phyloP scores from a whole-genome alignment of 352 stramenopile genomes.

The Globisporangium recalcitrans region DNA sequence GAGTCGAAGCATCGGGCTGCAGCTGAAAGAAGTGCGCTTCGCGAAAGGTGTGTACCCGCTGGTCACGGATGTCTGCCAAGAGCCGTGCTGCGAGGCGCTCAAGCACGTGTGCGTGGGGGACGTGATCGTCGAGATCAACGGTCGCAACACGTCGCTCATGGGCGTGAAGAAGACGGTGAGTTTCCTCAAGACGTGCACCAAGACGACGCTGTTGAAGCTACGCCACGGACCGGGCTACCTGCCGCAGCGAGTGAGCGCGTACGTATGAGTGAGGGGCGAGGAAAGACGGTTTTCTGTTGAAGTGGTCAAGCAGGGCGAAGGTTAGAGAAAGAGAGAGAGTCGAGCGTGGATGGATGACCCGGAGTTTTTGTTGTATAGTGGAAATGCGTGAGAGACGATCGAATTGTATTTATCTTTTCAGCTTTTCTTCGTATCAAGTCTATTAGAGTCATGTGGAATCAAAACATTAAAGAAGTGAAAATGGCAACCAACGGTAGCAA shows the following conservation, averaged over 20 bases:
- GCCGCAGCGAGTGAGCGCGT: conserved; percentile 70
- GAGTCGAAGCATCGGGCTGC: conserved; percentile 77
- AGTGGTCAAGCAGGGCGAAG: conserved; percentile 25
- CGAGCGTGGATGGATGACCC: background rate
- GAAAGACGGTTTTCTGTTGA: conserved; percentile 16
- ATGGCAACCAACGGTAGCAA: background rate
- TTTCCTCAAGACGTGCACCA: conserved; percentile 81
- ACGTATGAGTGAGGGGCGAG: conserved; percentile 29
- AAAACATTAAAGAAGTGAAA: background rate
- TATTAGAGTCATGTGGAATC: background rate
- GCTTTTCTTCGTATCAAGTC: background rate
- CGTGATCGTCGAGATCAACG: conserved; percentile 86
- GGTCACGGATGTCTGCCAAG: conserved; percentile 78
- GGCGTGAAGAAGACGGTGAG: conserved; percentile 87
- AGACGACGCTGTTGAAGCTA: conserved; percentile 85
- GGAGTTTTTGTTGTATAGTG: background rate
- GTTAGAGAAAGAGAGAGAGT: conserved; percentile 4
- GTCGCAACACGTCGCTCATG: conserved; percentile 85
- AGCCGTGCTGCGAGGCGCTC: conserved; percentile 76
- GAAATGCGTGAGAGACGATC: conserved; percentile 6
- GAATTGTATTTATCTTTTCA: conserved; percentile 12
- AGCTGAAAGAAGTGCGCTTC: conserved; percentile 77
- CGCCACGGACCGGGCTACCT: conserved; percentile 70
- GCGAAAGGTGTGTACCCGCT: conserved; percentile 76
- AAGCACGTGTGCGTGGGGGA: conserved; percentile 83